These are phyloP conservation scores for Vachellia collinsii DNA, from an alignment of 306 rosid genomes.

Conservation along the genomic window DNA sequence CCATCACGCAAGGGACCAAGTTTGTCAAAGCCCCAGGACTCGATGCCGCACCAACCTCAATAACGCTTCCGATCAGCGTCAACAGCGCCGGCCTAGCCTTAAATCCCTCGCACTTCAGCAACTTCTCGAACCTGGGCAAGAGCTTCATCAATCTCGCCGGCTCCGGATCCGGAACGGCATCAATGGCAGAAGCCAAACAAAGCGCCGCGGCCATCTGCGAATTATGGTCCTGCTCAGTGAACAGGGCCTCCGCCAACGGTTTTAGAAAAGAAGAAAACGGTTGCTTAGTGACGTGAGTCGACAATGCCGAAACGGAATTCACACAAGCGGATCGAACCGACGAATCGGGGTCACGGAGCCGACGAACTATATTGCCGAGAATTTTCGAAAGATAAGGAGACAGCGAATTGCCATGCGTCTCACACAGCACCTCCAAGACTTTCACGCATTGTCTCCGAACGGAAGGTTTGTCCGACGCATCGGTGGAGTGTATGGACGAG, in stretches of 20 bases:
- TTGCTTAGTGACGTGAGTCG: constrained; percentile 55
- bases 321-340: constrained; percentile 78
- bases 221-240: constrained; percentile 75
- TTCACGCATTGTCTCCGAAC: constrained; percentile 73
- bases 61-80: constrained; percentile 58
- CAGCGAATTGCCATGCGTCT: constrained; percentile 63
- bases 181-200: constrained; percentile 69
- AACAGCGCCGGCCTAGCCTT: constrained; percentile 80
- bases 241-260: constrained; percentile 69
- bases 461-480: constrained; percentile 66
- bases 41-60: constrained; percentile 63
- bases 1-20: constrained; percentile 62
- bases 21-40: constrained; percentile 49
- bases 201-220: constrained; percentile 77
- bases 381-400: constrained; percentile 66
- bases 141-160: constrained; percentile 63
- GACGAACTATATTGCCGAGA: constrained; percentile 55
- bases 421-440: constrained; percentile 57
- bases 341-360: constrained; percentile 83
- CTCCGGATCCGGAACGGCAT: constrained; percentile 64
- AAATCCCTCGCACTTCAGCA: constrained; percentile 64
- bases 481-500: constrained; percentile 70
- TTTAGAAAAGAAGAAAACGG: constrained; percentile 63
- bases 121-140: constrained; percentile 67
- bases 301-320: constrained; percentile 57